Percentiles rank a stretch among this genome's conserved stretches.
Conservation (phyloP, 1,284 basidiomycete species). For the Macrocystidia cucumis region DNA sequence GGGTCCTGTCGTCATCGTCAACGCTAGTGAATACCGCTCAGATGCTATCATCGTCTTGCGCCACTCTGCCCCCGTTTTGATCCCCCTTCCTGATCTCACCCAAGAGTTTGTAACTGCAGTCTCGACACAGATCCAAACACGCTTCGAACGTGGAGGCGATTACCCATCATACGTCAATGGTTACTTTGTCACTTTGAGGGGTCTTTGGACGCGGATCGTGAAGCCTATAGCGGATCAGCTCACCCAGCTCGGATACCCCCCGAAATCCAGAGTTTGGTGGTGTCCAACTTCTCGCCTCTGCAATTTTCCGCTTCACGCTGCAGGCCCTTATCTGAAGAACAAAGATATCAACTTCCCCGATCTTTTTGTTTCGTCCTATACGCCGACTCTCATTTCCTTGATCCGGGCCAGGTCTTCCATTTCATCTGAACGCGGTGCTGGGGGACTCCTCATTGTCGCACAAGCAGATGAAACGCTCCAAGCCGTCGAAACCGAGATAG, state of each 20-base stretch:
- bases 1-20: slow-evolving; percentile 7
- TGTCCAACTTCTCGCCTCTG: slow-evolving; percentile 27
- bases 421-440: slow-evolving; percentile 17
- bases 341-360: background rate
- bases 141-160: too few species aligned
- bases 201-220: slow-evolving; percentile 25
- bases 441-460: slow-evolving; percentile 14
- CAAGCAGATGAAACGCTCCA: background rate
- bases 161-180: too few species aligned
- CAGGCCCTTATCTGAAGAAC: background rate
- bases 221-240: slow-evolving; percentile 16
- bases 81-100: slow-evolving; percentile 3
- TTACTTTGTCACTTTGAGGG: slow-evolving; percentile 15
- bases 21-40: slow-evolving; percentile 1
- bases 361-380: background rate
- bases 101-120: background rate
- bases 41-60: slow-evolving; percentile 8
- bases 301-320: slow-evolving; percentile 11
- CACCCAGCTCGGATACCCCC: background rate
- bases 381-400: background rate
- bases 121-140: background rate
- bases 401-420: slow-evolving; percentile 13
- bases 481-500: background rate
- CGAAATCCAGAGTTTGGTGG: slow-evolving; percentile 33
- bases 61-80: too few species aligned